These are phyloP conservation scores for Mortierella antarctica DNA, from an alignment of 192 early-diverging fungal genomes.

Conservation along the genomic window DNA sequence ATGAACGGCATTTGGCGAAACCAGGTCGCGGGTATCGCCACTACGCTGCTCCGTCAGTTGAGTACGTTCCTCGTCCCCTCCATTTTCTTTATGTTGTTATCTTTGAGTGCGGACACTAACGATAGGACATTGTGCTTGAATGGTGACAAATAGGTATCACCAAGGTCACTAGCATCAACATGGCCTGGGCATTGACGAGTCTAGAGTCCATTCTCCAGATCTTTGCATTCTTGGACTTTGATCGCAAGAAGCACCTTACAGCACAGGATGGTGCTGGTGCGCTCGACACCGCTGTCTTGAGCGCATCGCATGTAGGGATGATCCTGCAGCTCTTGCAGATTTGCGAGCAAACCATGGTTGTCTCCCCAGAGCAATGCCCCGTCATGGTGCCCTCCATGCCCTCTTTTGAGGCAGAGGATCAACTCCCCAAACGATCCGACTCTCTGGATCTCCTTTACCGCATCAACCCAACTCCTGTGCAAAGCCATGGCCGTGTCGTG, in stretches of 20 bases:
- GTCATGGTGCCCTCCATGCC: slow-evolving; percentile 6
- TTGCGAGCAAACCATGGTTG: slow-evolving; percentile 41
- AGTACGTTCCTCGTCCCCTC: slow-evolving; percentile 26
- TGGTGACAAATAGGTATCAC: slow-evolving; percentile 12
- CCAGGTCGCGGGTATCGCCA: slow-evolving; percentile 45
- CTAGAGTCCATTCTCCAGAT: slow-evolving; percentile 42
- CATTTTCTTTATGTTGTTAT: background rate
- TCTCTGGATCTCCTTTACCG: slow-evolving; percentile 29
- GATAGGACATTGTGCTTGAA: background rate
- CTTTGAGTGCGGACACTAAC: background rate
- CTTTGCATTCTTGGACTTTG: slow-evolving; percentile 19
- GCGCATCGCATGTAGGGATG: background rate
- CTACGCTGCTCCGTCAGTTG: slow-evolving; percentile 39
- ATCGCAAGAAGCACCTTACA: background rate
- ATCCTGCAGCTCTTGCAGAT: slow-evolving; percentile 15
- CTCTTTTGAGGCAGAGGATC: slow-evolving; percentile 1
- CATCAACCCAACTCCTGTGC: slow-evolving; percentile 34
- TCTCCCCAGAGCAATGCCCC: slow-evolving; percentile 29
- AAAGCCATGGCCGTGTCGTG: slow-evolving; percentile 33
- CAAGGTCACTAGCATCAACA: slow-evolving; percentile 26
- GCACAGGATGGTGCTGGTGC: background rate
- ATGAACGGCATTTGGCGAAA: slow-evolving; percentile 49
- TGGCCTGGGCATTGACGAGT: slow-evolving; percentile 32
- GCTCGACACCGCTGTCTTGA: slow-evolving; percentile 4
- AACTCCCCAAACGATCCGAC: slow-evolving; percentile 27